Conservation (phyloP, 2,329 filamentous ascomycete species). For the Akanthomyces dipterigenus region DNA sequence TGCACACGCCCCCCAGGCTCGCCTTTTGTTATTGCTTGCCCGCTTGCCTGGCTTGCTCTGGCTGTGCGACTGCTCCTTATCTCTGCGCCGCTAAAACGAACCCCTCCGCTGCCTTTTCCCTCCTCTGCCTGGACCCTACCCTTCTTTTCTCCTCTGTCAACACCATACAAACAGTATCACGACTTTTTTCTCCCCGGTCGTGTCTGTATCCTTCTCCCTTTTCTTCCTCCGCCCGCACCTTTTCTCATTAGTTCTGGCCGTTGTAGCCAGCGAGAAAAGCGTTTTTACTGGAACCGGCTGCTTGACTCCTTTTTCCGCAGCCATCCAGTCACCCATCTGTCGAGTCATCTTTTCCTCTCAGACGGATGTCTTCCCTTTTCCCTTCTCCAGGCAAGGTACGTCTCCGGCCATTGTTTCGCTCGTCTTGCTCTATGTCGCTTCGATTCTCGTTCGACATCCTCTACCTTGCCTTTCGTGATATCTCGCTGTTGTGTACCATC, state of each 20-base stretch:
- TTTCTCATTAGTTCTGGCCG: slow-evolving; percentile 10
- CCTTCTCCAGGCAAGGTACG: slow-evolving; percentile 11
- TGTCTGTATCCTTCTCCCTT: not conserved
- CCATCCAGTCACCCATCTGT: not conserved
- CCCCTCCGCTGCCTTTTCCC: slow-evolving; percentile 8
- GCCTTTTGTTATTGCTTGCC: slow-evolving; percentile 2
- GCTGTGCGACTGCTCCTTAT: slow-evolving; percentile 5
- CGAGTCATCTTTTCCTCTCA: slow-evolving; percentile 3
- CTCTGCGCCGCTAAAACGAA: slow-evolving; percentile 8
- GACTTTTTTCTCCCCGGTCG: slow-evolving; percentile 9
- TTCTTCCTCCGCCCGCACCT: not conserved
- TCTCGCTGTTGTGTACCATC: slow-evolving; percentile 1
- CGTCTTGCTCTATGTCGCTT: not conserved
- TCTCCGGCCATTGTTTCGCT: not conserved
- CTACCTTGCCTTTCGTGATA: not conserved
- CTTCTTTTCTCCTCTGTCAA: slow-evolving; percentile 1
- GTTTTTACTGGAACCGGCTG: slow-evolving; percentile 5
- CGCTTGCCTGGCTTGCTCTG: not conserved
- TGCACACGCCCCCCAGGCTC: not conserved
- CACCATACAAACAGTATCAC: slow-evolving; percentile 9
- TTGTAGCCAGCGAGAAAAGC: slow-evolving; percentile 8
- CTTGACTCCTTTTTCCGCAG: not conserved
- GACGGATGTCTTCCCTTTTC: slow-evolving; percentile 8
- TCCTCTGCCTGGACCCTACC: slow-evolving; percentile 9
- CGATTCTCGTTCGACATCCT: not conserved